Conservation (phyloP, 352 stramenopile genomes). For the Phytophthora palmivora region DNA sequence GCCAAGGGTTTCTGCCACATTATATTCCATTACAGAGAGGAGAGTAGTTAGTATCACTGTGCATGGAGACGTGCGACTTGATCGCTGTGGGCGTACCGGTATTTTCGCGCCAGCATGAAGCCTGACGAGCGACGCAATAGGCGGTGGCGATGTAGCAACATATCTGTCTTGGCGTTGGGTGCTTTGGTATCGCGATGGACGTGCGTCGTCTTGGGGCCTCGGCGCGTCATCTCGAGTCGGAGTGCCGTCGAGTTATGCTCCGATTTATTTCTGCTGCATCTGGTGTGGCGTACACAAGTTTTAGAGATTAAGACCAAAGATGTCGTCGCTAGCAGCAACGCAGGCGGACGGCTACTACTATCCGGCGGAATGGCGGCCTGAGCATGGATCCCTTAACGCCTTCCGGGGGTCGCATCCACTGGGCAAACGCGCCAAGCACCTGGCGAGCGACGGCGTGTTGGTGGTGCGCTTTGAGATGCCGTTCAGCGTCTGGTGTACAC, state of each 20-base stretch:
- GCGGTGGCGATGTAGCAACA: constrained; percentile 67
- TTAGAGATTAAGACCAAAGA: constrained; percentile 42
- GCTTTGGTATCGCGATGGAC: constrained; percentile 53
- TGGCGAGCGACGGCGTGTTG: constrained; percentile 86
- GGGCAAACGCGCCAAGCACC: constrained; percentile 70
- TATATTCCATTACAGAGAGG: constrained; percentile 14
- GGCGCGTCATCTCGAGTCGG: constrained; percentile 51
- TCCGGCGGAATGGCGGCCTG: constrained; percentile 91
- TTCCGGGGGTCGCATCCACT: constrained; percentile 81
- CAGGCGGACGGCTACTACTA: constrained; percentile 99
- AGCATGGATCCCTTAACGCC: constrained; percentile 88
- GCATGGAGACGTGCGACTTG: not conserved
- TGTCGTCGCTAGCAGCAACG: constrained; percentile 97
- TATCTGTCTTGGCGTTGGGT: constrained; percentile 40
- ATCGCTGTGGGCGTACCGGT: constrained; percentile 44
- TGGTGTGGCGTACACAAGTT: constrained; percentile 3
- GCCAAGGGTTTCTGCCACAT: constrained; percentile 39
- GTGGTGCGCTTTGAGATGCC: constrained; percentile 98
- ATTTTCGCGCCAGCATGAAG: constrained; percentile 80
- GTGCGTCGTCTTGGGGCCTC: constrained; percentile 62
- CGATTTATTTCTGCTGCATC: constrained; percentile 13
- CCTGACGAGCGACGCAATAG: constrained; percentile 68
- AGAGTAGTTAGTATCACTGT: not conserved
- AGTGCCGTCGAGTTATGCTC: not conserved
- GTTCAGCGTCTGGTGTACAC: constrained; percentile 94